Evolutionary conservation across 1,284 basidiomycete species (phyloP).

Genomic region (Wallemia ichthyophaga): DNA sequence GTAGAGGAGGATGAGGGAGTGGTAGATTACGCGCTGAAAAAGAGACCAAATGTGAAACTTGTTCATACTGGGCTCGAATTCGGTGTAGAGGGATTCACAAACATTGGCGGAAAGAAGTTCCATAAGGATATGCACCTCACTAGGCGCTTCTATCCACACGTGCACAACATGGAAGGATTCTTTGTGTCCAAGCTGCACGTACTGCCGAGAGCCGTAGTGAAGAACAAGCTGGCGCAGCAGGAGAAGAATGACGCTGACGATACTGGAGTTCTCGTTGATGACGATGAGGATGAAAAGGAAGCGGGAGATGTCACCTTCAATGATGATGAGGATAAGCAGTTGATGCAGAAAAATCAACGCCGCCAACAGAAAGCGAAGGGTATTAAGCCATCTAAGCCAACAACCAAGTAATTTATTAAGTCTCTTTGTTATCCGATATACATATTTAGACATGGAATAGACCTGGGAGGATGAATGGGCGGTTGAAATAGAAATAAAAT

Average conservation of each 20-base stretch:
- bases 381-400: background rate
- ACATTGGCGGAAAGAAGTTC: conserved; percentile 67
- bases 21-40: conserved; percentile 89
- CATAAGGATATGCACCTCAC: conserved; percentile 49
- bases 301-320: conserved; percentile 14
- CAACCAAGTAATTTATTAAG: background rate
- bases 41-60: conserved; percentile 78
- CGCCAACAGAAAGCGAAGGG: background rate
- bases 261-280: conserved; percentile 13
- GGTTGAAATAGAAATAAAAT: too few species aligned
- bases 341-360: conserved; percentile 11
- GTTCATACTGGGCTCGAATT: conserved; percentile 82
- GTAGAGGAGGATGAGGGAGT: conserved; percentile 97
- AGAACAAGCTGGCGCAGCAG: conserved; percentile 20
- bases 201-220: conserved; percentile 24
- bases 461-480: too few species aligned
- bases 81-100: conserved; percentile 68
- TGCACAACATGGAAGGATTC: conserved; percentile 93
- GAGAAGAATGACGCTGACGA: conserved; percentile 13
- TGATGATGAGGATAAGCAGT: conserved; percentile 15
- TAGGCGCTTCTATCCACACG: conserved; percentile 66
- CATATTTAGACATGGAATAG: too few species aligned
- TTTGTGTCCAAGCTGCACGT: conserved; percentile 96
- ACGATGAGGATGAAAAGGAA: conserved; percentile 14
- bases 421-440: background rate